Evolutionary conservation across 192 early-diverging fungal species (phyloP), one percentile per base, ranked within the genome.

Genomic region (Mortierella antarctica): DNA sequence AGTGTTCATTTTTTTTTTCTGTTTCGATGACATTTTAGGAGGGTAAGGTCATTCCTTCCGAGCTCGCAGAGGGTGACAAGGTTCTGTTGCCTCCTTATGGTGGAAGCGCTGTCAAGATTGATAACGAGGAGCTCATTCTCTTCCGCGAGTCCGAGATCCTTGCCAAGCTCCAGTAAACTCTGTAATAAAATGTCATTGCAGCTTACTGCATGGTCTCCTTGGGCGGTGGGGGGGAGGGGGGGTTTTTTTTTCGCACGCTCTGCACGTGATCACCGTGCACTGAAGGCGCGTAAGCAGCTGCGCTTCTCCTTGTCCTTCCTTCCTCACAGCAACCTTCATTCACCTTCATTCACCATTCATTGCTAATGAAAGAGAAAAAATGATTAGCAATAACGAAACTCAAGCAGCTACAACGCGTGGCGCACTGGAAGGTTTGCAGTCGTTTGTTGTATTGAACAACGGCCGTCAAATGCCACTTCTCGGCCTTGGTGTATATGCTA

Each of bases 21-120:
- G 45, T 57, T 54, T 39, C 21, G 17, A 14, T 17, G 6, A 40
- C 10, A 12, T 17, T 21, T 31, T 80, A 91, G 92, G 92, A 95
- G 45, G 96, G 96, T 50, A 93, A 90, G 78, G 75, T 91, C 64
- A 88, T 94, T 64, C 90, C 97, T 57, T 80, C 94, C 12, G 88
- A 93, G 67, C 88, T 98, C 72, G 88, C 93, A 68, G 92, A 88
- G 73, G 98, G 98, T 70, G 97, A 99, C 85, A 93, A 92, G 71
- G 95, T 99, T 23, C 88, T 99, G 45, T 91, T 99, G 48, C 98
- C 98, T 52, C 88, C 94, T 40, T 99, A 93, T 80, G 98, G 98
- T 76, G 98, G 98, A 62, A 92, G 84, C 88, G 82, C 89, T 66
- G 93, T 99, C 88, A 99, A 99, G 91, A 75, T 99, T 40, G 87